These are phyloP conservation scores for Aspergillus sp. DNA, from an alignment of 2,329 filamentous ascomycete genomes.

Conservation along the genomic window DNA sequence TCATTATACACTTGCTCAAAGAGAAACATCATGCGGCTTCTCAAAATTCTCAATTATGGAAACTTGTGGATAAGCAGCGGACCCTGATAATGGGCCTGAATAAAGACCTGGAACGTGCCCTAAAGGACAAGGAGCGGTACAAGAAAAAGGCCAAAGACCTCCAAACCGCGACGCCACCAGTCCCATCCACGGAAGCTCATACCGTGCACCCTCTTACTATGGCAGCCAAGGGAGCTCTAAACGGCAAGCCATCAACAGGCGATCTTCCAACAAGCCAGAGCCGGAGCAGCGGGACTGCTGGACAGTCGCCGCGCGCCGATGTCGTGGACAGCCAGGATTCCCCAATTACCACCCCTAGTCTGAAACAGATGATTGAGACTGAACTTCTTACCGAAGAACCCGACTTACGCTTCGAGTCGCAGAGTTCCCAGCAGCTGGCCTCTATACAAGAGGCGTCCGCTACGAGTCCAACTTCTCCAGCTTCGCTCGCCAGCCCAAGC, in stretches of 20 bases:
- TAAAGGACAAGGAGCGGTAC: conserved; percentile 95
- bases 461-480: conserved; percentile 25
- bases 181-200: conserved; percentile 30
- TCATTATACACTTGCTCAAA: conserved; percentile 84
- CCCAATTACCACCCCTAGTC: conserved; percentile 5
- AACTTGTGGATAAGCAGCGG: conserved; percentile 92
- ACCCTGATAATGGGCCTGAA: conserved; percentile 93
- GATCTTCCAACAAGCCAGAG: background rate
- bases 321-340: conserved; percentile 2
- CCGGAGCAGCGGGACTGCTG: background rate
- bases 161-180: conserved; percentile 52
- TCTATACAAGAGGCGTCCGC: conserved; percentile 23
- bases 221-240: background rate
- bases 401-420: conserved; percentile 14
- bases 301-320: conserved; percentile 2
- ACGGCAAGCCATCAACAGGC: background rate
- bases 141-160: conserved; percentile 85
- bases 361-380: conserved; percentile 15
- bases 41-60: conserved; percentile 93
- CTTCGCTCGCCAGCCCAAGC: conserved; percentile 27
- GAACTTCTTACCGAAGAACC: conserved; percentile 11
- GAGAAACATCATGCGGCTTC: conserved; percentile 88
- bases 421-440: conserved; percentile 16
- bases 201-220: conserved; percentile 21
- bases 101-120: conserved; percentile 85